Evolutionary conservation across 2,329 filamentous ascomycete species (phyloP).

Genomic region (Ophiosphaerella narmari): DNA sequence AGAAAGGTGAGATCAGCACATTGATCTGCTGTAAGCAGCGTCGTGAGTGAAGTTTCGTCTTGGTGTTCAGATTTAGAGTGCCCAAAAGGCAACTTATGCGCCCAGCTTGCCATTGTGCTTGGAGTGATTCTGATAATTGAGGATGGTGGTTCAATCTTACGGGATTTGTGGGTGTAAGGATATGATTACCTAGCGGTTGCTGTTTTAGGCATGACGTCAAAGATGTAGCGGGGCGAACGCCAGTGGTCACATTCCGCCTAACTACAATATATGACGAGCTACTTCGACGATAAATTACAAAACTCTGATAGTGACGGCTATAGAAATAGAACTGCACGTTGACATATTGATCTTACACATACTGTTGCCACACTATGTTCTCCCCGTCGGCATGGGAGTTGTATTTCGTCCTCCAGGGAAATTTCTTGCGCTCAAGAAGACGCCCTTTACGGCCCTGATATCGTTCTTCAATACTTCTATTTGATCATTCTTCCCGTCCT

Average conservation of each 20-base stretch:
- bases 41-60: conserved; percentile 48
- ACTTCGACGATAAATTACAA: no score
- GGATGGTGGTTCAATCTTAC: not conserved
- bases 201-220: conserved; percentile 25
- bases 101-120: conserved; percentile 31
- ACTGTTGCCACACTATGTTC: conserved; percentile 10
- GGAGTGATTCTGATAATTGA: not conserved
- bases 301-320: not conserved
- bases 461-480: conserved; percentile 74
- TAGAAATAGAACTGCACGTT: not conserved
- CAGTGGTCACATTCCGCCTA: not conserved
- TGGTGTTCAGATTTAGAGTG: conserved; percentile 34
- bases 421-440: conserved; percentile 73
- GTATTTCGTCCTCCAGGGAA: conserved; percentile 56
- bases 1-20: conserved; percentile 54
- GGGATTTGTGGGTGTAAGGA: not conserved
- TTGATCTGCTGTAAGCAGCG: conserved; percentile 52
- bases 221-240: conserved; percentile 14
- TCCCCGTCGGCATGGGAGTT: conserved; percentile 25
- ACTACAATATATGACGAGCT: not conserved
- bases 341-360: not conserved
- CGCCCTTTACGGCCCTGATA: conserved; percentile 78
- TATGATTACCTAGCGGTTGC: conserved; percentile 3
- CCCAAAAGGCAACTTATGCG: conserved; percentile 42
- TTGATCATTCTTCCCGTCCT: conserved; percentile 68